A percentile compares a stretch with the other conserved stretches of the same genome.
phyloP scores from a whole-genome alignment of 306 rosid genomes.

The Potentilla sterilis region DNA sequence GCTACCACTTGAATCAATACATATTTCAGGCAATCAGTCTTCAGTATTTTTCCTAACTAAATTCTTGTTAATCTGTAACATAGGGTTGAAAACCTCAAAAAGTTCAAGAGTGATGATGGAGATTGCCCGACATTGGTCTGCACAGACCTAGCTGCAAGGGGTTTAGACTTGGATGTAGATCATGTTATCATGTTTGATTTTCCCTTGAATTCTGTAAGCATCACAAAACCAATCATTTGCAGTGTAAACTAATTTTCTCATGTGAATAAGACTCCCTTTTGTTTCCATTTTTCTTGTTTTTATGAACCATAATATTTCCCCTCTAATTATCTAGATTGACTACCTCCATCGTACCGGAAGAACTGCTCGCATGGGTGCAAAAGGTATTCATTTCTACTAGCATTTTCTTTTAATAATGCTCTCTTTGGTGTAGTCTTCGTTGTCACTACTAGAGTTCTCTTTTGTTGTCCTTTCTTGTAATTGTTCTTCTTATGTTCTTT shows the following conservation, averaged over 20 bases:
- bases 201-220: conserved; percentile 76
- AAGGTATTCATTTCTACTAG: conserved; percentile 46
- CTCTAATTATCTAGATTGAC: conserved; percentile 57
- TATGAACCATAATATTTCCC: conserved; percentile 11
- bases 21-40: not conserved
- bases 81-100: conserved; percentile 96
- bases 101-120: conserved; percentile 74
- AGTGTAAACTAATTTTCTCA: not conserved
- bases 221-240: conserved; percentile 7
- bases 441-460: not conserved
- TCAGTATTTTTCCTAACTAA: conserved; percentile 20
- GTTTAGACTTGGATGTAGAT: conserved; percentile 93
- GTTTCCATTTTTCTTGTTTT: not conserved
- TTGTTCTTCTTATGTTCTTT: no score
- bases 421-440: not conserved
- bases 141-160: conserved; percentile 97
- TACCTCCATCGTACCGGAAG: conserved; percentile 98
- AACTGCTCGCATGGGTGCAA: conserved; percentile 99
- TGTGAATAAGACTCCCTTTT: not conserved
- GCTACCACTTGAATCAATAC: not conserved
- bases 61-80: conserved; percentile 16
- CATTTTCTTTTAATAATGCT: not conserved
- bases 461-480: no score
- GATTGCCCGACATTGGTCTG: conserved; percentile 96
- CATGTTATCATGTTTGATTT: conserved; percentile 99